phyloP scores from a whole-genome alignment of 371 early-diverging fungal species.

The Vittaforma corneae region DNA sequence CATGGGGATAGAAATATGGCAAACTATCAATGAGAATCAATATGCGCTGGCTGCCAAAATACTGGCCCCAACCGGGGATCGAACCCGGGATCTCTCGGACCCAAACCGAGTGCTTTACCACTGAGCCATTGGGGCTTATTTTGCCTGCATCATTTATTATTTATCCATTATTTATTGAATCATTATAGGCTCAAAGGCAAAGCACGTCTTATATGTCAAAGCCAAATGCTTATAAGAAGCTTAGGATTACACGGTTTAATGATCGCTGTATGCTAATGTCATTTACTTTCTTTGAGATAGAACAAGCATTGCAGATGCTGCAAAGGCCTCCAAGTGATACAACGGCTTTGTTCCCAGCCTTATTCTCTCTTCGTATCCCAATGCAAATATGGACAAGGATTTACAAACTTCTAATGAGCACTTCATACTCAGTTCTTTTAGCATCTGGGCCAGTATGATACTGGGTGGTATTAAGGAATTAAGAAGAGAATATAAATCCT shows the following conservation, averaged over 20 bases:
- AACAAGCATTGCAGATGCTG: conserved; percentile 60
- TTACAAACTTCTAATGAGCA: conserved; percentile 50
- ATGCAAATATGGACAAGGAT: conserved; percentile 56
- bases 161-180: too few relatives aligned
- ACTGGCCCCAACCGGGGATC: conserved; percentile 60
- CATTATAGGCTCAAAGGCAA: too few relatives aligned
- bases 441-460: conserved; percentile 64
- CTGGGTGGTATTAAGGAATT: conserved; percentile 74
- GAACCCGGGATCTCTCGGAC: conserved; percentile 60
- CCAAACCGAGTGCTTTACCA: conserved; percentile 61
- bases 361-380: conserved; percentile 64
- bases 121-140: conserved; percentile 55
- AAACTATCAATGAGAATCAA: not conserved
- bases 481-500: conserved; percentile 70
- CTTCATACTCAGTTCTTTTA: conserved; percentile 19
- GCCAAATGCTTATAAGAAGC: too few relatives aligned
- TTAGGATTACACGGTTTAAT: too few relatives aligned
- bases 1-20: conserved; percentile 7
- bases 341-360: conserved; percentile 76
- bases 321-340: conserved; percentile 91
- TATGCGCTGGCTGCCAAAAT: too few relatives aligned
- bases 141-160: too few relatives aligned
- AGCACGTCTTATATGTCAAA: too few relatives aligned
- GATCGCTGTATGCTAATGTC: too few relatives aligned
- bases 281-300: too few relatives aligned